Conservation (phyloP, 208 protist genomes). For the Acanthamoeba divionensis region DNA sequence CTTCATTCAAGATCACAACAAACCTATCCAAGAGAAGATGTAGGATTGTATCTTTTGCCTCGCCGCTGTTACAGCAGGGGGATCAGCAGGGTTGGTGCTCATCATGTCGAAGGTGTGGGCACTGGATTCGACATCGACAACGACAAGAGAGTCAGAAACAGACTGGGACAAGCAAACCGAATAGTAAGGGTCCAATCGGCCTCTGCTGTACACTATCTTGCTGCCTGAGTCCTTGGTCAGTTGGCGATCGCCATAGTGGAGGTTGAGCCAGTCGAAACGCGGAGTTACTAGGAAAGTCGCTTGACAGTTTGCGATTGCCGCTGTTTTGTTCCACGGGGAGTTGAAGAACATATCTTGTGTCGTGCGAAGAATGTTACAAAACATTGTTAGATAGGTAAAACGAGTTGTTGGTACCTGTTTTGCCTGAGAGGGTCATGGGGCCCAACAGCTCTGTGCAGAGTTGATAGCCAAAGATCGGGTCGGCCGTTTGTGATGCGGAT, state of each 20-base stretch:
- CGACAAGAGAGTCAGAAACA: conserved; percentile 38
- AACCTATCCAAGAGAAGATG: too few species aligned
- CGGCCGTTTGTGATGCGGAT: too few species aligned
- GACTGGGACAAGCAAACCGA: conserved; percentile 55
- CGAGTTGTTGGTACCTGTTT: not conserved
- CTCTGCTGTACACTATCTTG: conserved; percentile 87
- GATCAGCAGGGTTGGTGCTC: conserved; percentile 75
- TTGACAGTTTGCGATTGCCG: too few species aligned
- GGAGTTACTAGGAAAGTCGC: conserved; percentile 11
- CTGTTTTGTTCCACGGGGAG: too few species aligned
- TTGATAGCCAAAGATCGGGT: conserved; percentile 65
- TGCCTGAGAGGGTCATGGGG: not conserved
- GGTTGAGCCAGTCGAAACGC: conserved; percentile 39
- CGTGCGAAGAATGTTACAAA: too few species aligned
- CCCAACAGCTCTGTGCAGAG: conserved; percentile 72
- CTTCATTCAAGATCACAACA: too few species aligned
- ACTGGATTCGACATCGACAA: conserved; percentile 56
- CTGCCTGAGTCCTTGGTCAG: not conserved
- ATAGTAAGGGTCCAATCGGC: conserved; percentile 82
- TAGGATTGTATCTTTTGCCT: too few species aligned
- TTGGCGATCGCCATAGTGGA: conserved; percentile 32
- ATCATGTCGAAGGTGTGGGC: conserved; percentile 83
- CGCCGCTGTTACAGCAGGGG: conserved; percentile 62
- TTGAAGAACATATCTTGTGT: too few species aligned
- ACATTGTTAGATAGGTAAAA: too few species aligned